Percentiles rank a stretch among this genome's conserved stretches.
phyloP scores from a whole-genome alignment of 2,329 filamentous ascomycete species.

The Monosporascus sp. region DNA sequence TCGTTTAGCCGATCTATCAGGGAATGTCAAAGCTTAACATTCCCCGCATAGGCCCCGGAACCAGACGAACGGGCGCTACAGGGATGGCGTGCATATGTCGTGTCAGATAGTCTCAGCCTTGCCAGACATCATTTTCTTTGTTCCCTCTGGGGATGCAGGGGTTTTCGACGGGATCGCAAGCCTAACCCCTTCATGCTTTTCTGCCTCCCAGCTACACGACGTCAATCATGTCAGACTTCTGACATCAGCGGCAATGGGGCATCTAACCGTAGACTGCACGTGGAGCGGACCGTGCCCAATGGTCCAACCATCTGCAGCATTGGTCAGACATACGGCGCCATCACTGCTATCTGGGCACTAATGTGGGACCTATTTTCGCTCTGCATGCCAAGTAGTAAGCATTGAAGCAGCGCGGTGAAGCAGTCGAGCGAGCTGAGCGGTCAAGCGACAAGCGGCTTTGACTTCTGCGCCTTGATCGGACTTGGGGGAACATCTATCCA shows the following conservation, averaged over 20 bases:
- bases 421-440: background rate
- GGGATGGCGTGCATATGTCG: constrained; percentile 10
- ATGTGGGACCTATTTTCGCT: constrained; percentile 2
- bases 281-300: constrained; percentile 15
- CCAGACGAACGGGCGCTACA: constrained; percentile 5
- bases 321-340: background rate
- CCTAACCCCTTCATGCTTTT: constrained; percentile 5
- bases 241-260: background rate
- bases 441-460: background rate
- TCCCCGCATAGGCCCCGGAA: constrained; percentile 7
- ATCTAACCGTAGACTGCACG: constrained; percentile 9
- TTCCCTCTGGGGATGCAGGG: constrained; percentile 12
- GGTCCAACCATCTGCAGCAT: constrained; percentile 2
- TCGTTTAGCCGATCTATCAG: background rate
- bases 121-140: constrained; percentile 14
- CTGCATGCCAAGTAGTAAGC: constrained; percentile 1
- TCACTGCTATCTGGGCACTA: background rate
- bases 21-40: background rate
- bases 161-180: constrained; percentile 11
- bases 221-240: constrained; percentile 12
- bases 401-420: background rate
- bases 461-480: background rate
- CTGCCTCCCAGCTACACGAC: constrained; percentile 11
- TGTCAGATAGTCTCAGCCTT: constrained; percentile 20
- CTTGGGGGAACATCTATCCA: background rate